A percentile compares a stretch with the other conserved stretches of the same genome.
Evolutionary conservation across 2,329 filamentous ascomycete species (phyloP).

Genomic region (Claviceps maximensis): DNA sequence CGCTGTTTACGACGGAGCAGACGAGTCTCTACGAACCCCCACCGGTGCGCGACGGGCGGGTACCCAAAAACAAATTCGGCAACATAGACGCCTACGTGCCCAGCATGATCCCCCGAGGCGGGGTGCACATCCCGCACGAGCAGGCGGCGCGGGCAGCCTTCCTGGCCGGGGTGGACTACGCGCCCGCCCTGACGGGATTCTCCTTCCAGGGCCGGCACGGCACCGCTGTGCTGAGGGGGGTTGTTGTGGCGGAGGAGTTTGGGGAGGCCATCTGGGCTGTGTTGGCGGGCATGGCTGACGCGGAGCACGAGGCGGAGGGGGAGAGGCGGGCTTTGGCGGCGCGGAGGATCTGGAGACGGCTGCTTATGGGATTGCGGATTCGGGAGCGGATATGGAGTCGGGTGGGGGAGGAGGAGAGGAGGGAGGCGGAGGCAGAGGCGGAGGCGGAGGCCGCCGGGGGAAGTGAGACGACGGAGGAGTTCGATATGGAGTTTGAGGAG

Average conservation of each 20-base stretch:
- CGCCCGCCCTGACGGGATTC: constrained; percentile 82
- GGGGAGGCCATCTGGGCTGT: constrained; percentile 59
- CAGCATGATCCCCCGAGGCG: constrained; percentile 77
- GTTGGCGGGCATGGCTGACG: constrained; percentile 52
- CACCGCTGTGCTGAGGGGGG: constrained; percentile 68
- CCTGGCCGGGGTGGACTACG: constrained; percentile 69
- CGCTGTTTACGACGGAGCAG: constrained; percentile 48
- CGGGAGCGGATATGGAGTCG: constrained; percentile 56
- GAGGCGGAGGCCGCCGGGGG: constrained; percentile 24
- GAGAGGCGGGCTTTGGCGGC: constrained; percentile 62
- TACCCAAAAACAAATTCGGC: constrained; percentile 86
- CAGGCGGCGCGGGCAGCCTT: constrained; percentile 59
- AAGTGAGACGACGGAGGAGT: constrained; percentile 29
- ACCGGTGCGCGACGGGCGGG: constrained; percentile 57
- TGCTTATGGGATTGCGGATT: constrained; percentile 66
- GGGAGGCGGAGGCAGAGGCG: constrained; percentile 22
- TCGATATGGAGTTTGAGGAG: constrained; percentile 27
- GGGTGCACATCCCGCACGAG: constrained; percentile 52
- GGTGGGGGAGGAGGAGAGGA: constrained; percentile 34
- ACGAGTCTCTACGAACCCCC: constrained; percentile 64
- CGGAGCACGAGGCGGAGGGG: constrained; percentile 49
- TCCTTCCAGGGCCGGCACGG: constrained; percentile 75
- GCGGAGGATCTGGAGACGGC: constrained; percentile 52
- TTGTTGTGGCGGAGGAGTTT: constrained; percentile 61
- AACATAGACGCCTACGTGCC: constrained; percentile 91